Conservation (phyloP, 129 eudicot species). For the Erigeron canadensis region DNA sequence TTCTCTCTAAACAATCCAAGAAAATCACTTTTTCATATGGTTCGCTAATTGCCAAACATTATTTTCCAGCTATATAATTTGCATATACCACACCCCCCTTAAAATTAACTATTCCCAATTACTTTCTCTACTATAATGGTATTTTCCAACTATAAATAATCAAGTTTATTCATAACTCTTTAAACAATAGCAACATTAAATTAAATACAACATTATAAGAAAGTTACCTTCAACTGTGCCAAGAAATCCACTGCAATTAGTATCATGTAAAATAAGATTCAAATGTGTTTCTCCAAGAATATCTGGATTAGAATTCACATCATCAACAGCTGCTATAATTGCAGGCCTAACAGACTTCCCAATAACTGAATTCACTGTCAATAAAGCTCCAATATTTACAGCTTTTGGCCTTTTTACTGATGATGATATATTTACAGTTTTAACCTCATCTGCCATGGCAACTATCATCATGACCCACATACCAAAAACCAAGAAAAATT, state of each 20-base stretch:
- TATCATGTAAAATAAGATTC: slow-evolving; percentile 64
- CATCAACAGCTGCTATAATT: slow-evolving; percentile 75
- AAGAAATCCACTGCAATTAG: slow-evolving; percentile 89
- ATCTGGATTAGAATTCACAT: slow-evolving; percentile 58
- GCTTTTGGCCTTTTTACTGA: slow-evolving; percentile 36
- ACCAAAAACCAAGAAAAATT: slow-evolving; percentile 27
- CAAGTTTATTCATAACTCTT: background rate
- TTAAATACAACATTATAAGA: background rate
- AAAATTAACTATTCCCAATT: no score
- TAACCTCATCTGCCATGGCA: slow-evolving; percentile 35
- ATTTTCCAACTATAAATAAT: background rate
- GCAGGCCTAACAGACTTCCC: slow-evolving; percentile 86
- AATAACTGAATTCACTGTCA: slow-evolving; percentile 74
- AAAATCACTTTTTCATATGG: no score
- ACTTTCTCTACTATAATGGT: background rate
- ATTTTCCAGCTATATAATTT: no score
- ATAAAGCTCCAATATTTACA: slow-evolving; percentile 76
- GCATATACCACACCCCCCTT: no score
- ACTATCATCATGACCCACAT: slow-evolving; percentile 34
- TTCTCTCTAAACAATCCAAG: no score
- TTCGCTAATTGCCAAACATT: no score
- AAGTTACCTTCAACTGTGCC: slow-evolving; percentile 80
- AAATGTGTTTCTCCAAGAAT: slow-evolving; percentile 56
- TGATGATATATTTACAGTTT: slow-evolving; percentile 34
- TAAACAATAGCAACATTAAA: background rate